Evolutionary conservation across 1,139 yeast genomes (phyloP).

Genomic region (Sugiyamaella paludigena): DNA sequence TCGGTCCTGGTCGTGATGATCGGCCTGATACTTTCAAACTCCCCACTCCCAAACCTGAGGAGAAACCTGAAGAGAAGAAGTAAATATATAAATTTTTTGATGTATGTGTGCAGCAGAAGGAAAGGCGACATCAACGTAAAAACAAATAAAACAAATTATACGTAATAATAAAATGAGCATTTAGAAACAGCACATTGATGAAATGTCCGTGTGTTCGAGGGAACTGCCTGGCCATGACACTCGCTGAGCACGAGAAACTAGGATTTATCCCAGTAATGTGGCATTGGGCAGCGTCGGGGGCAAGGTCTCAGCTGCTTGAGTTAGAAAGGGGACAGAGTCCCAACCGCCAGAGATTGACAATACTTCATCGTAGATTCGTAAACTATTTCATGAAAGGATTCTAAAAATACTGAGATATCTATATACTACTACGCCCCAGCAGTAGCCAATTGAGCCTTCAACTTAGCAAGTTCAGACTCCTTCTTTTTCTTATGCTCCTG

Average conservation of each 20-base stretch:
- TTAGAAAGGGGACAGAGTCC: too few relatives aligned
- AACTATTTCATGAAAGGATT: neutral
- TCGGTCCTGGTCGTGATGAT: slow-evolving; percentile 80
- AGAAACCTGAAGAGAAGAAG: slow-evolving; percentile 37
- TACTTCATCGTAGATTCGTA: neutral
- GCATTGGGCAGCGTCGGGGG: too few relatives aligned
- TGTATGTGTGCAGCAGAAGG: too few relatives aligned
- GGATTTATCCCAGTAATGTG: too few relatives aligned
- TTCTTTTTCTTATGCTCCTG: slow-evolving; percentile 55
- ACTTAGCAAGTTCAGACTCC: slow-evolving; percentile 48
- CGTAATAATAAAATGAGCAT: neutral
- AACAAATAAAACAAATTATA: neutral
- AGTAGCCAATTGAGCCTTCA: slow-evolving; percentile 45
- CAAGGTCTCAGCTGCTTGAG: too few relatives aligned
- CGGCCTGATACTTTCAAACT: slow-evolving; percentile 79
- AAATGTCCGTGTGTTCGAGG: too few relatives aligned
- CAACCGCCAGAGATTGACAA: slow-evolving; percentile 11
- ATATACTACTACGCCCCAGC: slow-evolving; percentile 7
- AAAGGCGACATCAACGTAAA: neutral
- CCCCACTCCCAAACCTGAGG: slow-evolving; percentile 78
- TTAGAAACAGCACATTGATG: neutral
- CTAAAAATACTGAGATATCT: neutral
- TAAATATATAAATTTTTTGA: slow-evolving; percentile 13
- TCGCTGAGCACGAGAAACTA: too few relatives aligned
- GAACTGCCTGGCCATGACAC: too few relatives aligned